Conservation (phyloP, 208 protist species). For the Crithidia expoeki region DNA sequence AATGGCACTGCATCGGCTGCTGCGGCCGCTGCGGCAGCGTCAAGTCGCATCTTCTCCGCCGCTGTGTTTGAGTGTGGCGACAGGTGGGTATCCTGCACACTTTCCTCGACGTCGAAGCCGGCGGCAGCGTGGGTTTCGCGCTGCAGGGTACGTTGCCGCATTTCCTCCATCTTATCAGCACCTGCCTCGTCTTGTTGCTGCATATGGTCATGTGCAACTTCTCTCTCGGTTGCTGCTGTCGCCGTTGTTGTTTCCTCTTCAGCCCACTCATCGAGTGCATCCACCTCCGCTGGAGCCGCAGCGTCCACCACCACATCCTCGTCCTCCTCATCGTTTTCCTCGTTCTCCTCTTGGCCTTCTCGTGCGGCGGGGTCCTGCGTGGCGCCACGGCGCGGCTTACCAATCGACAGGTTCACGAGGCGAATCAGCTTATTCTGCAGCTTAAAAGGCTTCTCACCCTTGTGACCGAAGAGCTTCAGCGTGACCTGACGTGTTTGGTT, state of each 20-base stretch:
- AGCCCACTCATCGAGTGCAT: not conserved
- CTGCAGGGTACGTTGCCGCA: conserved; percentile 31
- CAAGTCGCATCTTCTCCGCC: conserved; percentile 18
- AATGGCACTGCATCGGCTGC: conserved; percentile 33
- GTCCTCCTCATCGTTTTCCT: not conserved
- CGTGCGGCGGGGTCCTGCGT: conserved; percentile 26
- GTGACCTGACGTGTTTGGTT: conserved; percentile 56
- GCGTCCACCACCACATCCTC: not conserved
- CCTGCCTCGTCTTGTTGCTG: not conserved
- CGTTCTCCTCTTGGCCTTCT: not conserved
- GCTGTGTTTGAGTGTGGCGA: conserved; percentile 23
- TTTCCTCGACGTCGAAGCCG: conserved; percentile 39
- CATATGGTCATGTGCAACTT: not conserved
- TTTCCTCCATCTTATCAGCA: conserved; percentile 10
- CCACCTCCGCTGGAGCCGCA: not conserved
- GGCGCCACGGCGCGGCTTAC: conserved; percentile 51
- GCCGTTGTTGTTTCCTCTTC: not conserved
- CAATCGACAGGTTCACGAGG: conserved; percentile 83
- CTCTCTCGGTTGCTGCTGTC: not conserved
- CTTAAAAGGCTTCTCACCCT: conserved; percentile 82
- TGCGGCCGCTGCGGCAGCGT: conserved; percentile 4
- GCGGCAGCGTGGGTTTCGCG: conserved; percentile 34
- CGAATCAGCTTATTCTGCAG: conserved; percentile 87
- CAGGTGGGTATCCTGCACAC: conserved; percentile 27
- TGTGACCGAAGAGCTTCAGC: conserved; percentile 83